These are phyloP conservation scores for Candida neerlandica DNA, from an alignment of 1,139 yeast species.

Conservation along the genomic window DNA sequence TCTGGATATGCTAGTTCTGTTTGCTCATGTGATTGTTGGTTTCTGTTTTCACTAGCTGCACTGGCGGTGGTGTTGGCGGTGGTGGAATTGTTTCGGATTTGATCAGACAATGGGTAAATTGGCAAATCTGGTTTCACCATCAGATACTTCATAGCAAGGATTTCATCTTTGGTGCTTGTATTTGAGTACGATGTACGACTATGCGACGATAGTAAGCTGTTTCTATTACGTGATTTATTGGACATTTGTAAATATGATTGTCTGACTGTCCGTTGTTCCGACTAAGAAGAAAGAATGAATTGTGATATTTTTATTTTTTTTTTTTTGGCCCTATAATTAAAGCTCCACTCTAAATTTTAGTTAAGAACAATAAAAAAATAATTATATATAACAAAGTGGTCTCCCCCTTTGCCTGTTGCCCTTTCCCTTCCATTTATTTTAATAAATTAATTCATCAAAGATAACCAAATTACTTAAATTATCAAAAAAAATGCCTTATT, in stretches of 20 bases:
- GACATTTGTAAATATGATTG: constrained; percentile 28
- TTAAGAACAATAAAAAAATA: too few relatives aligned
- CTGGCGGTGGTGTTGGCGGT: not conserved
- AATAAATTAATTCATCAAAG: too few relatives aligned
- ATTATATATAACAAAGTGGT: too few relatives aligned
- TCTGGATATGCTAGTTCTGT: constrained; percentile 60
- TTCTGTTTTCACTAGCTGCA: not conserved
- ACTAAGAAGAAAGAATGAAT: not conserved
- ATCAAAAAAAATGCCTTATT: constrained; percentile 30
- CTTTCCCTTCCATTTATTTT: too few relatives aligned
- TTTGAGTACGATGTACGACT: constrained; percentile 26
- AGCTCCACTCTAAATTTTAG: too few relatives aligned
- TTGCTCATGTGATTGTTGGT: not conserved
- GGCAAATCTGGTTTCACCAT: constrained; percentile 39
- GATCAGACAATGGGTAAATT: constrained; percentile 39
- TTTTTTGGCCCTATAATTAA: too few relatives aligned
- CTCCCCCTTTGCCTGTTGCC: too few relatives aligned
- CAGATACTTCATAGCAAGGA: constrained; percentile 37
- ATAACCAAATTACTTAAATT: not conserved
- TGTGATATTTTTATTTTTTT: too few relatives aligned
- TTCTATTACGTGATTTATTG: constrained; percentile 33
- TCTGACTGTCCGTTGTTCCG: not conserved
- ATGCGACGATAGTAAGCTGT: constrained; percentile 36
- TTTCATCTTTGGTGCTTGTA: constrained; percentile 35
- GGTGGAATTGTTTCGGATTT: not conserved